These are phyloP conservation scores for Berberis thunbergii DNA, from an alignment of 164 flowering plant species.

Conservation along the genomic window DNA sequence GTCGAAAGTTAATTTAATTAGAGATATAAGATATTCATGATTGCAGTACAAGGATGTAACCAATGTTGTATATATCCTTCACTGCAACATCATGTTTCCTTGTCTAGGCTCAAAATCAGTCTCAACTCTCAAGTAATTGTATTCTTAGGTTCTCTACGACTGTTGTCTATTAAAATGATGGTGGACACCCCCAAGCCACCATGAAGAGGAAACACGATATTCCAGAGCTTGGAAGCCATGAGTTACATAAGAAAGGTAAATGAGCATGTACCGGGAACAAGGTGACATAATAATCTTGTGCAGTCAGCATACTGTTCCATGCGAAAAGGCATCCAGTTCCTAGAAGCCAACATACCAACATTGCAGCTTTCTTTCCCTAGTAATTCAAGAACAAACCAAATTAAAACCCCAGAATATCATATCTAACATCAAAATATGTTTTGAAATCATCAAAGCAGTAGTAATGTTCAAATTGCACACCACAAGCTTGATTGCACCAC, in stretches of 20 bases:
- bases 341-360: slow-evolving; percentile 42
- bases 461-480: slow-evolving; percentile 1
- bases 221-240: not conserved
- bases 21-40: too few relatives aligned
- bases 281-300: slow-evolving; percentile 34
- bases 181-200: too few relatives aligned
- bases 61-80: too few relatives aligned
- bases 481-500: slow-evolving; percentile 1
- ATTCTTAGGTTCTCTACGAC: too few relatives aligned
- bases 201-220: too few relatives aligned
- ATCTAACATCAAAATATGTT: not conserved
- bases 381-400: not conserved
- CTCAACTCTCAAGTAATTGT: too few relatives aligned
- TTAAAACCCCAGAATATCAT: not conserved
- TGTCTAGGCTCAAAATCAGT: too few relatives aligned
- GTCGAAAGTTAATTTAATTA: not conserved
- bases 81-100: too few relatives aligned
- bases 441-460: not conserved
- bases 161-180: too few relatives aligned
- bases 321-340: slow-evolving; percentile 47
- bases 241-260: not conserved
- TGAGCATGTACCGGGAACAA: slow-evolving; percentile 37
- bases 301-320: slow-evolving; percentile 53
- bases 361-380: slow-evolving; percentile 36
- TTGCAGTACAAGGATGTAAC: too few relatives aligned